Percentiles rank a stretch among this genome's conserved stretches.
These are phyloP conservation scores for Linnemannia elongata DNA, from an alignment of 192 early-diverging fungal genomes.

Conservation along the genomic window DNA sequence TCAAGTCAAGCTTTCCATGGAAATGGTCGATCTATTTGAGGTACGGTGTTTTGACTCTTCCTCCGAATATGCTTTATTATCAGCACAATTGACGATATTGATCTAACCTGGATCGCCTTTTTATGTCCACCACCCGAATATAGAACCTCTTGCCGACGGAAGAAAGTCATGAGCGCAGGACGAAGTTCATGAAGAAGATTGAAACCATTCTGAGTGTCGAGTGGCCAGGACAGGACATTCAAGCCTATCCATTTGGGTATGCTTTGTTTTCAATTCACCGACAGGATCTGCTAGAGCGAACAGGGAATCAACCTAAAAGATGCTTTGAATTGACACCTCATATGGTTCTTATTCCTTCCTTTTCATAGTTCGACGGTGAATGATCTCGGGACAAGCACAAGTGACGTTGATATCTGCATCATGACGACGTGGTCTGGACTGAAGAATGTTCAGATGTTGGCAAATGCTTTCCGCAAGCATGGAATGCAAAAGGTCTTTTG, in stretches of 20 bases:
- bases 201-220: conserved; percentile 34
- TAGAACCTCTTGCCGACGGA: conserved; percentile 44
- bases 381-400: conserved; percentile 83
- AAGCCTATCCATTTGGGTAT: conserved; percentile 49
- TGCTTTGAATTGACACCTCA: background rate
- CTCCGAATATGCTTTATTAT: background rate
- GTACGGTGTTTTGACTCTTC: background rate
- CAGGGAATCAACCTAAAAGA: background rate
- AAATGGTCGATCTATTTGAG: conserved; percentile 53
- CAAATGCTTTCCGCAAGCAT: conserved; percentile 78
- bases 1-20: conserved; percentile 47
- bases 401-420: conserved; percentile 95
- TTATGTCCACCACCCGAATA: background rate
- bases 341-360: background rate
- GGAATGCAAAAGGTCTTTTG: conserved; percentile 86
- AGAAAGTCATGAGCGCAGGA: conserved; percentile 45
- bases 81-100: background rate
- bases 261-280: background rate
- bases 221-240: conserved; percentile 51
- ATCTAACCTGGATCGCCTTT: background rate
- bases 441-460: conserved; percentile 82
- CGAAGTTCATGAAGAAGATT: conserved; percentile 38
- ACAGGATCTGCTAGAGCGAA: background rate
- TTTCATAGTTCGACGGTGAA: conserved; percentile 84
- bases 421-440: conserved; percentile 89